Evolutionary conservation across 306 rosid genomes (phyloP), one percentile per base, ranked within the genome.

Genomic region (Casuarina equisetifolia): DNA sequence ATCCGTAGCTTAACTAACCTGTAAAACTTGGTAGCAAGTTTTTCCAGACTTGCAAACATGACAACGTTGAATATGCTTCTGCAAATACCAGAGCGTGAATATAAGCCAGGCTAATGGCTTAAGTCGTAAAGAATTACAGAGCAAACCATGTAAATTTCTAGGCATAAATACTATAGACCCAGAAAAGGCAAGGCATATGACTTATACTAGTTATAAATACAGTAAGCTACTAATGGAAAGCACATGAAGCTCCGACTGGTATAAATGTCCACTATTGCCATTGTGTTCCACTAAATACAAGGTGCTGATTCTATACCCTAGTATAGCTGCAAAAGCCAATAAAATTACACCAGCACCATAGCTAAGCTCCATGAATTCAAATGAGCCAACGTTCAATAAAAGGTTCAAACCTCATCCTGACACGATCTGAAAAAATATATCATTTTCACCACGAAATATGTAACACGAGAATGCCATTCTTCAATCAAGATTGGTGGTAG

Each of bases 61-160:
- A 77, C 98, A 95, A 72, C 83, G 91, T 71, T 83, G 93, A 81
- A 69, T 76, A 85, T 95, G 98, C 74, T 95, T 95, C 98, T 92
- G 89, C 87, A 84, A 85, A 72, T 74, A 77, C 53, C 76, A 89
- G 77, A 89, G 61, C 66, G 70, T 13, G 20, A 83, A 9, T 1
- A 83, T 77, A 17, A 81, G 6, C 54, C 84, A 64, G 72, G 78
- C 59, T 11, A 7, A 42, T 51, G 17, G 52, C 6, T 64, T 64
- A 17, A 39, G 49, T 40, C 6, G 70, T 17, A 39, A 36, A 17
- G 78, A 10, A 45, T 54, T 32, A 44, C 55, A 79, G 32, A 25
- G 32, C 32, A 25, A 43, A 72, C 46, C 82, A 52, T 36, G 3
- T 45, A 48, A 19, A 58, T 4, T 55, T 52, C 62, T 2, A 17